Evolutionary conservation across 306 rosid species (phyloP).

Genomic region (Cucurbita pepo): DNA sequence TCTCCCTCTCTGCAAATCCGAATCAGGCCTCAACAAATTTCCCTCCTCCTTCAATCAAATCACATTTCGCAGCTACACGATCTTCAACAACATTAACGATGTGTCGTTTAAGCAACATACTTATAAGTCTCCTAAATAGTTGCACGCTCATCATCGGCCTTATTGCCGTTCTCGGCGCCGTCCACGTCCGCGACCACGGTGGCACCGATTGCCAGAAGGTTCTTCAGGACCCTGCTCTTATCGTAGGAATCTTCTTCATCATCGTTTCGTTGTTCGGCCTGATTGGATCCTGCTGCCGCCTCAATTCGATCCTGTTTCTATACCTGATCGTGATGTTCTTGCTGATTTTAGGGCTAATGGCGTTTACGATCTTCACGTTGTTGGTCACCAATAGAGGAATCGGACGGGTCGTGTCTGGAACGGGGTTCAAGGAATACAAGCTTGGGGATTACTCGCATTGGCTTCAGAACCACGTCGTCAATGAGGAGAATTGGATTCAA

Average conservation of each 20-base stretch:
- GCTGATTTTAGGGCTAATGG: conserved; percentile 32
- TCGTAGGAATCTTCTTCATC: conserved; percentile 27
- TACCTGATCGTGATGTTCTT: conserved; percentile 37
- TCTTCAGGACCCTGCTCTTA: conserved; percentile 35
- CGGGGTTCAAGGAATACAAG: conserved; percentile 35
- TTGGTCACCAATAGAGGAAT: conserved; percentile 44
- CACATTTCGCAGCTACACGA: not conserved
- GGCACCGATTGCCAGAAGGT: conserved; percentile 46
- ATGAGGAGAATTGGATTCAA: conserved; percentile 37
- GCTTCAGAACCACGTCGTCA: conserved; percentile 52
- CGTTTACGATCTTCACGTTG: conserved; percentile 39
- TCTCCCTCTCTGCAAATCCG: not conserved
- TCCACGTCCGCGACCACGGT: conserved; percentile 26
- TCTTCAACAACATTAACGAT: not conserved
- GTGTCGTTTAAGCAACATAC: conserved; percentile 50
- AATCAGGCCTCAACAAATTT: not conserved
- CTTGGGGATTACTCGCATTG: conserved; percentile 56
- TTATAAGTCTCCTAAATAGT: conserved; percentile 37
- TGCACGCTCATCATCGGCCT: conserved; percentile 33
- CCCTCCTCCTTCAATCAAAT: not conserved
- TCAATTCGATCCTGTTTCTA: conserved; percentile 31
- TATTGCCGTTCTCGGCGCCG: conserved; percentile 22
- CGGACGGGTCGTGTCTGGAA: conserved; percentile 34
- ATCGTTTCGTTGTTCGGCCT: conserved; percentile 48
- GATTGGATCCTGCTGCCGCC: conserved; percentile 35